Conservation (phyloP, 257 asterid genomes). For the Solanum paucissectum region DNA sequence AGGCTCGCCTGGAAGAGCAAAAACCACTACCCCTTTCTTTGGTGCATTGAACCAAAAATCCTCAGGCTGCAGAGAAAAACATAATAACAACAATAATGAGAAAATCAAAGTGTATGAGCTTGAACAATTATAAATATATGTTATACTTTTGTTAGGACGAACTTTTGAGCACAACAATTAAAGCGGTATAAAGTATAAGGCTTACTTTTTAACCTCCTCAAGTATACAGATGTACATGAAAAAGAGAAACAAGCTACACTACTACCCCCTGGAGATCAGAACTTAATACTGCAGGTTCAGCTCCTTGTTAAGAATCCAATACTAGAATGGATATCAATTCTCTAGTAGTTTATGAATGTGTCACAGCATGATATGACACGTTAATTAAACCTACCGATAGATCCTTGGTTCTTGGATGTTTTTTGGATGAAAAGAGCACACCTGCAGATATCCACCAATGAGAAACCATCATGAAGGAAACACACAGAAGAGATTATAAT, state of each 20-base stretch:
- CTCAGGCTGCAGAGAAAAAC: conserved; percentile 66
- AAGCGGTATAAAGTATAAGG: background rate
- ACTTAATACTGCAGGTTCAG: background rate
- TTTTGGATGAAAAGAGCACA: conserved; percentile 82
- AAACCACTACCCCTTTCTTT: conserved; percentile 86
- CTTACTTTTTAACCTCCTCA: background rate
- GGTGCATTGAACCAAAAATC: conserved; percentile 95
- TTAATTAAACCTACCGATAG: conserved; percentile 46
- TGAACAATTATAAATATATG: background rate
- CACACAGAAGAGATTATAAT: background rate
- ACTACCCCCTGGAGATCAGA: background rate
- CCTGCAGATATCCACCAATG: conserved; percentile 35
- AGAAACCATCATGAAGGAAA: conserved; percentile 1
- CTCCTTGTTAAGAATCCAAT: background rate
- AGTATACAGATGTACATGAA: background rate
- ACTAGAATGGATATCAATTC: background rate
- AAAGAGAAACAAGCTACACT: background rate
- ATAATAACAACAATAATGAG: background rate
- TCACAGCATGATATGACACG: background rate
- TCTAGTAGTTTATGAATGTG: background rate
- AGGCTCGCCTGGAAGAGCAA: conserved; percentile 99
- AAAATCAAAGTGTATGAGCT: background rate
- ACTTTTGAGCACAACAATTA: background rate
- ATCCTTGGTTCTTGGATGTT: conserved; percentile 94
- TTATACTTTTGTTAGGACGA: background rate